Evolutionary conservation across 2,329 filamentous ascomycete species (phyloP).

Genomic region (Nigrospora osmanthi): DNA sequence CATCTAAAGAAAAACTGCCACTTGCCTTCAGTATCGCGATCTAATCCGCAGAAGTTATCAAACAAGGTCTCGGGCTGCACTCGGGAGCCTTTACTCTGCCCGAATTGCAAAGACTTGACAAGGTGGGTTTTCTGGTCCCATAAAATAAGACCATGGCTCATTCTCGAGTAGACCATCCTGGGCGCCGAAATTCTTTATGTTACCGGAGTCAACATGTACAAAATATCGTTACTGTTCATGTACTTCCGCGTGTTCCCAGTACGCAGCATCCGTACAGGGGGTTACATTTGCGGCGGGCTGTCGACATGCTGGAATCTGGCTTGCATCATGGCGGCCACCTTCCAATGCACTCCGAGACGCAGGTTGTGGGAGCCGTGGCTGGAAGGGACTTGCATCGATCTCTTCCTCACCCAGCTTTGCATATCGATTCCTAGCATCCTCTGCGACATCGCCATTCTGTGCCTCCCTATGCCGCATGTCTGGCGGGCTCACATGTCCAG

Average conservation of each 20-base stretch:
- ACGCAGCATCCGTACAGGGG: neutral
- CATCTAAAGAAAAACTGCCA: too few relatives aligned
- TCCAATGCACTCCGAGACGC: slow-evolving; percentile 1
- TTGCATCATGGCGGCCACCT: neutral
- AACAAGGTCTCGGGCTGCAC: neutral
- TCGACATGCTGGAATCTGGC: neutral
- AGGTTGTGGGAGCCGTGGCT: slow-evolving; percentile 1
- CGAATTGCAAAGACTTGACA: neutral
- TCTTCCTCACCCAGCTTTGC: slow-evolving; percentile 1
- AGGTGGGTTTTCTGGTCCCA: neutral
- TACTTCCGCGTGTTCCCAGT: slow-evolving; percentile 2
- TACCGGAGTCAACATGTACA: slow-evolving; percentile 3
- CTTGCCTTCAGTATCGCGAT: too few relatives aligned
- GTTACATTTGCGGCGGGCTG: neutral
- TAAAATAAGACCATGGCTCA: too few relatives aligned
- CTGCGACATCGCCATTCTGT: slow-evolving; percentile 2
- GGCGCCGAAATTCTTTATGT: slow-evolving; percentile 1
- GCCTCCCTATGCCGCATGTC: slow-evolving; percentile 3
- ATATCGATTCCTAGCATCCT: slow-evolving; percentile 1
- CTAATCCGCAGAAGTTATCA: neutral
- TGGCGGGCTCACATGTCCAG: slow-evolving; percentile 2
- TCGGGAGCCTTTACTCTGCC: neutral
- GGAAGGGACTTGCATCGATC: neutral
- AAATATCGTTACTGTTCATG: slow-evolving; percentile 1
- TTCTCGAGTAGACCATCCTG: neutral